A percentile compares a stretch with the other conserved stretches of the same genome.
Evolutionary conservation across 2,329 filamentous ascomycete species (phyloP).

Genomic region (Didymellaceae sp.): DNA sequence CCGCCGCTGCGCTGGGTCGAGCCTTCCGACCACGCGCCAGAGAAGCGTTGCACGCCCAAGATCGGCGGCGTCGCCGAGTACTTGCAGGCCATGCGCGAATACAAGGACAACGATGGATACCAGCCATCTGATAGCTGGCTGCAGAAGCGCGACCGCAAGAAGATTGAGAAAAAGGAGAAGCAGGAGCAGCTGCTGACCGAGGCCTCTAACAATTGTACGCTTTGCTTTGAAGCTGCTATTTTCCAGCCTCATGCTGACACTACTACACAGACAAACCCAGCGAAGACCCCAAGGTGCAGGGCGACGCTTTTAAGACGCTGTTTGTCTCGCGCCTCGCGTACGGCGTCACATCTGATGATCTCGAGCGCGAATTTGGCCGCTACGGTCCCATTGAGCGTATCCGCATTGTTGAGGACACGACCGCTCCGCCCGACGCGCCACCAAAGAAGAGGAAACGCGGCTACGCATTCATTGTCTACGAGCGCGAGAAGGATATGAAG

Average conservation of each 20-base stretch:
- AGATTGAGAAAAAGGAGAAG: constrained; percentile 76
- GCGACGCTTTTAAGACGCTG: constrained; percentile 93
- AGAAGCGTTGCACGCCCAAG: constrained; percentile 76
- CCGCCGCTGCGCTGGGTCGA: constrained; percentile 90
- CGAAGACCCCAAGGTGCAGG: constrained; percentile 86
- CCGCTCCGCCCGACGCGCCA: constrained; percentile 68
- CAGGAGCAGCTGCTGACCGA: constrained; percentile 70
- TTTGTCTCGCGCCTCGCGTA: constrained; percentile 92
- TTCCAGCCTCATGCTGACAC: constrained; percentile 21
- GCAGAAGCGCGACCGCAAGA: constrained; percentile 82
- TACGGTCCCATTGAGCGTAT: constrained; percentile 96
- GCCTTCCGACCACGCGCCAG: constrained; percentile 80
- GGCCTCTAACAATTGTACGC: constrained; percentile 68
- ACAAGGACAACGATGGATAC: constrained; percentile 79
- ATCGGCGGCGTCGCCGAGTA: constrained; percentile 78
- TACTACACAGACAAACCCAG: constrained; percentile 71
- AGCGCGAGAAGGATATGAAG: constrained; percentile 99
- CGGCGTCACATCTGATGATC: constrained; percentile 83
- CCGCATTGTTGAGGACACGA: constrained; percentile 81
- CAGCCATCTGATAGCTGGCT: constrained; percentile 91
- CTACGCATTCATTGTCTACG: constrained; percentile 96
- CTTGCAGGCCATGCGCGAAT: constrained; percentile 74
- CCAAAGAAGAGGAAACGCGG: constrained; percentile 74
- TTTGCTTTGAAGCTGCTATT: constrained; percentile 19
- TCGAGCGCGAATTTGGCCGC: constrained; percentile 91